Evolutionary conservation across 106 monocot species (phyloP).

Genomic region (Dioscorea dumetorum): DNA sequence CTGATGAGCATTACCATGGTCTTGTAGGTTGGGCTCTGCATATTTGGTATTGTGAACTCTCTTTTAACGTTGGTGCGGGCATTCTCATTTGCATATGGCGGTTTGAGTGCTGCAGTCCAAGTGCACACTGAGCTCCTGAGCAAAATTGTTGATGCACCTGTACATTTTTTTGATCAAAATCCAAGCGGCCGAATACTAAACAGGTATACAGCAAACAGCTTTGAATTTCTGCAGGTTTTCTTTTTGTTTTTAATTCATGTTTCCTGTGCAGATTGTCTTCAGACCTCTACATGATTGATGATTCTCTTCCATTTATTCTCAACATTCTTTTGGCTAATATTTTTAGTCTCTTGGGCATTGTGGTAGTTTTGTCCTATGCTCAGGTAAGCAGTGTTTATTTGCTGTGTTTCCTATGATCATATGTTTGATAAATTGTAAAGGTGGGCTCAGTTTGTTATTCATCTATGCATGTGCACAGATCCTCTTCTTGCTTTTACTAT

Average conservation of each 20-base stretch:
- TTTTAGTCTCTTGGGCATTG: slow-evolving; percentile 75
- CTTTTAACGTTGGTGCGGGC: slow-evolving; percentile 80
- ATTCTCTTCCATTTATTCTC: slow-evolving; percentile 98
- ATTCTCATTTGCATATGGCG: slow-evolving; percentile 92
- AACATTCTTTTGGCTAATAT: slow-evolving; percentile 94
- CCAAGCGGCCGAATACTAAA: slow-evolving; percentile 93
- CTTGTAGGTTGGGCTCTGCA: slow-evolving; percentile 62
- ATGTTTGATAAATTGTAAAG: too few relatives aligned
- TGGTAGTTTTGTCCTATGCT: slow-evolving; percentile 63
- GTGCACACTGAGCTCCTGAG: slow-evolving; percentile 68
- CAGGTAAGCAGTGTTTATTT: slow-evolving; percentile 42
- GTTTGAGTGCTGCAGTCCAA: slow-evolving; percentile 71
- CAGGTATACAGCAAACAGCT: slow-evolving; percentile 40
- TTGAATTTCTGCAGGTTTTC: background rate
- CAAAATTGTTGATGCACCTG: slow-evolving; percentile 77
- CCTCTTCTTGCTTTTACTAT: slow-evolving; percentile 66
- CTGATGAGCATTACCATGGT: background rate
- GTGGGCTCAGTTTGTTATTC: too few relatives aligned
- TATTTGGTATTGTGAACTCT: slow-evolving; percentile 69
- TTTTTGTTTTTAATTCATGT: slow-evolving; percentile 1
- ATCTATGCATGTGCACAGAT: slow-evolving; percentile 35
- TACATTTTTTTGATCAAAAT: slow-evolving; percentile 79
- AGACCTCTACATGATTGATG: slow-evolving; percentile 94
- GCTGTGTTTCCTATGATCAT: too few relatives aligned
- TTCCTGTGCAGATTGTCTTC: slow-evolving; percentile 76